A percentile compares a stretch with the other conserved stretches of the same genome.
These are phyloP conservation scores for Aspergillus piperis DNA, from an alignment of 2,329 filamentous ascomycete genomes.

Conservation along the genomic window DNA sequence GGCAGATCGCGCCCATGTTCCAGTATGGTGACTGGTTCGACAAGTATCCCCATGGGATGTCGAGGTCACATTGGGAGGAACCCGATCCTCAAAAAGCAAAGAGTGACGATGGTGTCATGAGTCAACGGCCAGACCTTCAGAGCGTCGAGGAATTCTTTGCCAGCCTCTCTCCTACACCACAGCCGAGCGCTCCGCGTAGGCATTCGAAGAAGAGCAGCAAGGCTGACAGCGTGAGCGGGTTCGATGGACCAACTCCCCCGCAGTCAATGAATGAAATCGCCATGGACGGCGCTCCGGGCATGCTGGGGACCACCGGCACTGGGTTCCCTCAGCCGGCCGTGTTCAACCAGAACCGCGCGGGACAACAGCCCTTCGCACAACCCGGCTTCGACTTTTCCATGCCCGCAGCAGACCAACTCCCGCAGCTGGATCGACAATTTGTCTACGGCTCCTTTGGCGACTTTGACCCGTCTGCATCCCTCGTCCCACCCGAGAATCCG, in stretches of 20 bases:
- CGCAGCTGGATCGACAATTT: slow-evolving; percentile 73
- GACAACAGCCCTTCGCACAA: slow-evolving; percentile 31
- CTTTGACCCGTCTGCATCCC: slow-evolving; percentile 46
- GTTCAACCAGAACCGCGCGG: slow-evolving; percentile 30
- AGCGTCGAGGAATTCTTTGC: slow-evolving; percentile 95
- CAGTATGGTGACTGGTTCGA: slow-evolving; percentile 99
- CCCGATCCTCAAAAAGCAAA: slow-evolving; percentile 72
- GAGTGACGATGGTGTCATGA: slow-evolving; percentile 83
- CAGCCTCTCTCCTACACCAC: slow-evolving; percentile 66
- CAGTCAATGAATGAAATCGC: slow-evolving; percentile 31
- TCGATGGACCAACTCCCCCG: slow-evolving; percentile 30
- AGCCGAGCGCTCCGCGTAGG: slow-evolving; percentile 50
- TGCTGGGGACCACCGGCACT: slow-evolving; percentile 31
- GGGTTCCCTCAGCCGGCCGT: slow-evolving; percentile 42
- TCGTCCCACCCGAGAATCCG: slow-evolving; percentile 32
- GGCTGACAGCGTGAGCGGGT: slow-evolving; percentile 23
- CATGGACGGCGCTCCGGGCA: slow-evolving; percentile 32
- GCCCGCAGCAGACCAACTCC: slow-evolving; percentile 50
- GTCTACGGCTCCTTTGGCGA: slow-evolving; percentile 71
- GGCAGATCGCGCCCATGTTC: slow-evolving; percentile 67
- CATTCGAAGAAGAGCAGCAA: slow-evolving; percentile 33
- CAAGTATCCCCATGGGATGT: slow-evolving; percentile 88
- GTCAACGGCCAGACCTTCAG: slow-evolving; percentile 85
- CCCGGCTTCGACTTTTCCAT: slow-evolving; percentile 42
- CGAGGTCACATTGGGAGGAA: slow-evolving; percentile 79